Evolutionary conservation across 306 rosid species (phyloP), one percentile per base, ranked within the genome.

Genomic region (Argentina anserina): DNA sequence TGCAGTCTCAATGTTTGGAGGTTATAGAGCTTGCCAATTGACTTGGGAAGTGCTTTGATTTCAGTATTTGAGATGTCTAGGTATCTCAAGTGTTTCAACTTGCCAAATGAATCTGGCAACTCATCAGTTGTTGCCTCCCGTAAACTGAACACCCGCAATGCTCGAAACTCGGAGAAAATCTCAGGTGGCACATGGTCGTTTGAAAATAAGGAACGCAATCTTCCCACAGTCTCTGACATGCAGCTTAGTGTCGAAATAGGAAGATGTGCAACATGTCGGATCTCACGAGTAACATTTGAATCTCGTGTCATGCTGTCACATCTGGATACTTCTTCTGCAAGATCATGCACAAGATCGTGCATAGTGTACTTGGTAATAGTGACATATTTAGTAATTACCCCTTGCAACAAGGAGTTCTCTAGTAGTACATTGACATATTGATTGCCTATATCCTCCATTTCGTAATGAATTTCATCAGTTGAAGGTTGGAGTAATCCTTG

Each of bases 401-500:
- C 45, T 31, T 60, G 40, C 15, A 60, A 15, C 5, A 60, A 31
- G 23, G 47, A 36, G 18, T 37, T 37, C 9, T 62, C 12, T 14
- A 7, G 18, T 18, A 62, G 6, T 18, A 9, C 34, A 33, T 34
- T 9, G 14, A 62, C 33, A 55, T 59, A 76, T 11, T 45, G 28
- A 23, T 58, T 34, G 0, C 80, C 75, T n/a, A 61, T 18, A 25
- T 60, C 55, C 53, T 76, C 80, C 37, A 72, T 65, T 13, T 23
- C 43, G 5, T 0, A 21, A 10, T 18, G 25, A 59, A 11, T 63
- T 2, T 47, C 2, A 0, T 6, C n/a, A 4, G 1, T 2, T 12
- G 25, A 20, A 1, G n/a, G 46, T 6, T 47, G 65, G 41, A 76
- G 67, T 14, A 76, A 76, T 17, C 75, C 80, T 15, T 76, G 64